These are phyloP conservation scores for Penicillium sumatraense DNA, from an alignment of 2,329 filamentous ascomycete species.

Conservation along the genomic window DNA sequence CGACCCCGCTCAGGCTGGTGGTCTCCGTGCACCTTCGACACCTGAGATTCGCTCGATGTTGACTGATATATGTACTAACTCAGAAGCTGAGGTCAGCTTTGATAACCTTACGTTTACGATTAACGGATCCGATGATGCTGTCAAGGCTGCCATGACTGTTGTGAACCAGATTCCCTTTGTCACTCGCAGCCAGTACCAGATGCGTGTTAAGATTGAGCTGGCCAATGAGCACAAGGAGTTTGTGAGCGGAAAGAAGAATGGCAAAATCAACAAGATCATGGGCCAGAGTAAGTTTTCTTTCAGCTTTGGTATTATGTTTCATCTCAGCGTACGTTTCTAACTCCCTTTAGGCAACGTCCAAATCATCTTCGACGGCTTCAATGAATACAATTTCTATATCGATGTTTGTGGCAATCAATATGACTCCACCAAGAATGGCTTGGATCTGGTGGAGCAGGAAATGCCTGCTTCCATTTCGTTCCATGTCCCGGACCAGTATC, in stretches of 20 bases:
- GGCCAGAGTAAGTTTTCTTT: conserved; percentile 74
- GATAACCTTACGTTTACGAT: conserved; percentile 93
- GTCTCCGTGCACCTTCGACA: conserved; percentile 63
- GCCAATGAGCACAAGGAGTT: conserved; percentile 99
- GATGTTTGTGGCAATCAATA: conserved; percentile 93
- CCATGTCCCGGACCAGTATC: conserved; percentile 98
- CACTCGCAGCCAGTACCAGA: conserved; percentile 83
- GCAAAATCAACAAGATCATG: conserved; percentile 99
- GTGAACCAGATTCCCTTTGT: conserved; percentile 92
- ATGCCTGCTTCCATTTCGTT: conserved; percentile 99
- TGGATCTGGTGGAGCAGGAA: conserved; percentile 94
- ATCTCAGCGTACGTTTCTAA: conserved; percentile 15
- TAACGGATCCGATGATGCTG: conserved; percentile 92
- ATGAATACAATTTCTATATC: conserved; percentile 99
- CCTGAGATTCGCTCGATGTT: conserved; percentile 86
- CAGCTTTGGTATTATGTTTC: not conserved
- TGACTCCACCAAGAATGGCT: conserved; percentile 89
- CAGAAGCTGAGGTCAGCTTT: conserved; percentile 91
- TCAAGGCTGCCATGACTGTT: conserved; percentile 92
- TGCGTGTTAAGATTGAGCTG: conserved; percentile 96
- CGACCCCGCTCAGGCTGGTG: conserved; percentile 65
- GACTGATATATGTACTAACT: conserved; percentile 93
- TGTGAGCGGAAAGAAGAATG: conserved; percentile 98
- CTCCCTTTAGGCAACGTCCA: conserved; percentile 77
- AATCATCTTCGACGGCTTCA: conserved; percentile 98